Percentiles rank a stretch among this genome's conserved stretches.
phyloP scores from a whole-genome alignment of 108 stramenopile species.

The Craspedostauros australis region DNA sequence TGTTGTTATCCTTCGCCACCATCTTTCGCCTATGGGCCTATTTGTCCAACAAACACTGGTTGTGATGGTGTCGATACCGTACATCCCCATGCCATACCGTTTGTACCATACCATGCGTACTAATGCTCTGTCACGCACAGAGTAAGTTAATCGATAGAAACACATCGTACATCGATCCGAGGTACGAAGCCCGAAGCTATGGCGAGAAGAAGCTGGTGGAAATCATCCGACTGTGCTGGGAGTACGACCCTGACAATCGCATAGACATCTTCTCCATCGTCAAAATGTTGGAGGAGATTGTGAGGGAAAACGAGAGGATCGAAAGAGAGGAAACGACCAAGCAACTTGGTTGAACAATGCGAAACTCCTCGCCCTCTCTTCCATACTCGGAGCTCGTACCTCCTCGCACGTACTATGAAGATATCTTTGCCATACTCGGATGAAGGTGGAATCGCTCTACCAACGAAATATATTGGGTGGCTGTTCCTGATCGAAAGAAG shows the following conservation, averaged over 20 bases:
- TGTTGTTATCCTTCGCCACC: no score
- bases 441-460: no score
- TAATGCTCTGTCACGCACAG: slow-evolving; percentile 4
- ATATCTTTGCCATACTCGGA: no score
- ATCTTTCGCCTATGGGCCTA: no score
- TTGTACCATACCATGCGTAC: background rate
- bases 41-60: no score
- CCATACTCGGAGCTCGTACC: no score
- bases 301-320: slow-evolving; percentile 19
- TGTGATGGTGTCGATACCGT: background rate
- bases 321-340: no score
- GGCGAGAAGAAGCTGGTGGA: slow-evolving; percentile 59
- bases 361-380: no score
- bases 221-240: slow-evolving; percentile 68
- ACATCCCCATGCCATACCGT: background rate
- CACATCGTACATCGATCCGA: slow-evolving; percentile 45
- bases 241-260: slow-evolving; percentile 52
- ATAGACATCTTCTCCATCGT: slow-evolving; percentile 63
- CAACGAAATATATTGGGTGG: no score
- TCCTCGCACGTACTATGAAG: no score
- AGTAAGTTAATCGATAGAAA: slow-evolving; percentile 43
- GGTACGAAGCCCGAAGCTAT: slow-evolving; percentile 59
- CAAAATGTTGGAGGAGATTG: slow-evolving; percentile 32
- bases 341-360: no score
- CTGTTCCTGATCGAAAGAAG: no score